These are phyloP conservation scores for Pseudoperonospora humuli DNA, from an alignment of 352 stramenopile species.

Conservation along the genomic window DNA sequence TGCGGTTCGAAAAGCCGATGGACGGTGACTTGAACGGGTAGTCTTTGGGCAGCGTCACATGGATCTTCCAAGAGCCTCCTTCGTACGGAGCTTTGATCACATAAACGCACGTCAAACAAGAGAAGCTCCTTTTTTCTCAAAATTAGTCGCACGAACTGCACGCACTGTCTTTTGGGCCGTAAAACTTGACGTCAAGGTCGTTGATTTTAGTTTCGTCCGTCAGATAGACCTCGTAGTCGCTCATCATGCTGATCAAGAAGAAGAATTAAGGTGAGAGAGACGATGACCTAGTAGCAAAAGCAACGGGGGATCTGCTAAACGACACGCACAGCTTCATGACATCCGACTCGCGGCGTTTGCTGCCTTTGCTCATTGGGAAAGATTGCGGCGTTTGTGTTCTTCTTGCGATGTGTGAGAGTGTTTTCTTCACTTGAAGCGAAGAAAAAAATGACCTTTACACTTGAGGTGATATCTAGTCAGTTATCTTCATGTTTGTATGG, in stretches of 20 bases:
- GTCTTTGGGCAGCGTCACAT: conserved; percentile 88
- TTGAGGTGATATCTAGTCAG: too few relatives aligned
- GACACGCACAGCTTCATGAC: conserved; percentile 85
- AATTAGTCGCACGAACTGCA: background rate
- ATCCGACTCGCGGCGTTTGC: conserved; percentile 82
- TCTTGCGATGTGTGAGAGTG: conserved; percentile 13
- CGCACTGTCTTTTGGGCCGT: conserved; percentile 79
- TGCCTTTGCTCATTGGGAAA: conserved; percentile 73
- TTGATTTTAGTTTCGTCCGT: conserved; percentile 76
- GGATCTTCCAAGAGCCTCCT: conserved; percentile 89
- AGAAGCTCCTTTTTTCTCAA: background rate
- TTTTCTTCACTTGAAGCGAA: too few relatives aligned
- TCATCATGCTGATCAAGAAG: conserved; percentile 73
- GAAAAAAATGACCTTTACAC: too few relatives aligned
- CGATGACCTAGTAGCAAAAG: background rate
- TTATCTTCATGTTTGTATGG: too few relatives aligned
- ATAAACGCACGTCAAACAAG: background rate
- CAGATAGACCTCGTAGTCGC: conserved; percentile 82
- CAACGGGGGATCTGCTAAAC: background rate
- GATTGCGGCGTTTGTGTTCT: conserved; percentile 5
- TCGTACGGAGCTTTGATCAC: conserved; percentile 71
- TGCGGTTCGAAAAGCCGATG: conserved; percentile 90
- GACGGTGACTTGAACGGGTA: conserved; percentile 92
- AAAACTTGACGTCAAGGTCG: conserved; percentile 83
- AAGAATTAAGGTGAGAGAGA: background rate